Evolutionary conservation across 768 basidiomycete species (phyloP), one percentile per base, ranked within the genome.

Genomic region (Suillus tomentosus): DNA sequence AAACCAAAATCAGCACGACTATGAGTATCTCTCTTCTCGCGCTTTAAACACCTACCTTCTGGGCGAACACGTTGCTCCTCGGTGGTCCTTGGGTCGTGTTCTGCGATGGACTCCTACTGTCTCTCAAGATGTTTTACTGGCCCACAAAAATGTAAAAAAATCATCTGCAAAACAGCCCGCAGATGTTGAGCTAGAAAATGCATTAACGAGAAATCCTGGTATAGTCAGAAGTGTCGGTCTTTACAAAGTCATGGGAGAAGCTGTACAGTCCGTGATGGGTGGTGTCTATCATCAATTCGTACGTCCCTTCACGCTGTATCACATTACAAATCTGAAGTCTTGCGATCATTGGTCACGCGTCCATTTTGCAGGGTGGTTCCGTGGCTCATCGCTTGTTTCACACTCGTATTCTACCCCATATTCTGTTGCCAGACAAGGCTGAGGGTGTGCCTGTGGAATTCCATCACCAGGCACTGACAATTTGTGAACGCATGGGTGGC

Each of bases 261-360:
- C 87, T 0, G 90, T 93, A 5, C 86, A 89, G 68, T 92, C 90
- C 3, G 80, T 92, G 17, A 75, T 93, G 37, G 92, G 92, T 27
- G 90, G 87, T 7, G 82, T 93, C 14, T 92, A 87, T 70, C 86
- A 89, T 69, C 91, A 95, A 79, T 91, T 88, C 74, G 92, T 94
- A 70, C 64, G 91, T 81, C 60, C 40, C 60, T 57, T 45, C 57
- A 47, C 43, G 10, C 55, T 68, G 67, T 71, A 79, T 13, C 55
- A 42, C 4, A 24, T 39, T n/a, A 8, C 9, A n/a, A 39, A 2
- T 15, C 37, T 40, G 14, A 58, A 19, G 17, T 58, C 3, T 58
- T 10, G 13, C 11, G 24, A 48, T 27, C 9, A 37, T n/a, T 19
- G 3, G 10, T 50, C 9, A 64, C 17, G n/a, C 31, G 10, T 61